These are phyloP conservation scores for Trypanosomatidae sp. DNA, from an alignment of 208 protist species.

Conservation along the genomic window DNA sequence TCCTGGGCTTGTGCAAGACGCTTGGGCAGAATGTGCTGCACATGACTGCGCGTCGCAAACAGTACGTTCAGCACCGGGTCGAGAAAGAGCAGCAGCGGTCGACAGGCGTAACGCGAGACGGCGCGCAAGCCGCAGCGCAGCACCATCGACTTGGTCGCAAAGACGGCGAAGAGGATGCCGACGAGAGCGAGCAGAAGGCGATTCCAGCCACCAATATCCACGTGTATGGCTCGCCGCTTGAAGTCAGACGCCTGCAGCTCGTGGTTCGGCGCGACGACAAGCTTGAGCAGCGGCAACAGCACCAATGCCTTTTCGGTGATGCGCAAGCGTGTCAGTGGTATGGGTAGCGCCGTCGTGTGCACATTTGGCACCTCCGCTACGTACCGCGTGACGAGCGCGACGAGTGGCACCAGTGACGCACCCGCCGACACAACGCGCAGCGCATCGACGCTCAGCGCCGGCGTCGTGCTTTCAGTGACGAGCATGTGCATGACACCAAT, in stretches of 20 bases:
- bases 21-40: constrained; percentile 18
- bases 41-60: constrained; percentile 14
- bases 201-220: constrained; percentile 30
- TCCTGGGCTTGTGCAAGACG: too few species aligned
- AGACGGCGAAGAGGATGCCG: constrained; percentile 25
- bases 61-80: constrained; percentile 12
- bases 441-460: constrained; percentile 18
- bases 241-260: constrained; percentile 17
- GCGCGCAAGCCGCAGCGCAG: constrained; percentile 17
- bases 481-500: constrained; percentile 21
- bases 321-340: constrained; percentile 11
- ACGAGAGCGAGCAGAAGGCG: constrained; percentile 29
- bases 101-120: constrained; percentile 16
- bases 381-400: constrained; percentile 23
- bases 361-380: constrained; percentile 26
- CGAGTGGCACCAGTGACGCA: constrained; percentile 30
- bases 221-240: constrained; percentile 18
- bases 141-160: constrained; percentile 7
- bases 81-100: constrained; percentile 24
- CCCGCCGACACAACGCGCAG: constrained; percentile 32
- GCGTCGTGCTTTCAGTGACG: constrained; percentile 17
- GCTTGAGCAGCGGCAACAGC: constrained; percentile 27
- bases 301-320: constrained; percentile 20
- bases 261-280: constrained; percentile 18
- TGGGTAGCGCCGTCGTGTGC: constrained; percentile 5